Evolutionary conservation across 2,329 filamentous ascomycete genomes (phyloP), one percentile per base, ranked within the genome.

Genomic region (Arthrobotrys conoides): DNA sequence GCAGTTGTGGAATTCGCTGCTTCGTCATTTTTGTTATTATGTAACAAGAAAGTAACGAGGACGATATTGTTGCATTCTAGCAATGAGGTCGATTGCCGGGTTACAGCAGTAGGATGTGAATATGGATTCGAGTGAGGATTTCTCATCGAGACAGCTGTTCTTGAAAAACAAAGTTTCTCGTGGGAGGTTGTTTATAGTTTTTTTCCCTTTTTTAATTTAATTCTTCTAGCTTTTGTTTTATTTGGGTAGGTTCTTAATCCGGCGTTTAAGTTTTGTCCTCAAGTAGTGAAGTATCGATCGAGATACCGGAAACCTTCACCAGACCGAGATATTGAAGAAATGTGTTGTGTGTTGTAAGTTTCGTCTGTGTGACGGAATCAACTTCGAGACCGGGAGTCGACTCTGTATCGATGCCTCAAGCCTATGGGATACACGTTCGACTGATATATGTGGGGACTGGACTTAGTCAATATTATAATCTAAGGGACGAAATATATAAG

Each of bases 51-150:
- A 4, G 75, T 78, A 18, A 78, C 68, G 1, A 78, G 68, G 38
- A 78, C 75, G 5, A 78, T 78, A 49, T 78, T 72, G 38, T 36
- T 64, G 51, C 67, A 55, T 36, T 78, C 75, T 4, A 78, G 46
- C 30, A 78, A 27, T 2, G 75, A 64, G 6, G 53, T n/a, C n/a
- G n/a, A 27, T 14, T 72, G 68, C 18, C 68, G 46, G 38, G 30
- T 24, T 5, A 14, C 41, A 9, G 61, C 9, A 9, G 27, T 30
- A 6, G 24, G 38, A 10, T 49, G 36, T 16, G 71, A 64, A n/a
- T 76, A 61, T 12, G 72, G 18, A 20, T 65, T 48, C 57, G 68
- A 66, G 61, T 69, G 75, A 20, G 75, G 63, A 36, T 59, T 72
- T 59, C 75, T 68, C 75, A 78, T 78, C 22, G 57, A 64, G 46